Conservation (phyloP, 1,139 yeast genomes). For the Nematodospora anomalae region DNA sequence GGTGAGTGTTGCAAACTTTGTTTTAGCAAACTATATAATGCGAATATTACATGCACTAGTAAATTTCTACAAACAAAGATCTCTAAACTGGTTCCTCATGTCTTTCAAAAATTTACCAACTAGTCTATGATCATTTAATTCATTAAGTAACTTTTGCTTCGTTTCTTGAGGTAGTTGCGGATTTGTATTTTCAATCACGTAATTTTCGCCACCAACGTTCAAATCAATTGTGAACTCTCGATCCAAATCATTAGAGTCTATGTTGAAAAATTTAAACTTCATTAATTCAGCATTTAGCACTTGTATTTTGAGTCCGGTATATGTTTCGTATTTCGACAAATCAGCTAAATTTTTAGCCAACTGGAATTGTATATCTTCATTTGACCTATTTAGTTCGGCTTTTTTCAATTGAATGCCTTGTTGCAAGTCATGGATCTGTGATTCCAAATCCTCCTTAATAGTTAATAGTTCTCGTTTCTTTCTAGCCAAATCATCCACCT, state of each 20-base stretch:
- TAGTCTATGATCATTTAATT: constrained; percentile 38
- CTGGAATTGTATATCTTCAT: constrained; percentile 7
- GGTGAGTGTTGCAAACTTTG: too few species aligned
- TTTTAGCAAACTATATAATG: too few species aligned
- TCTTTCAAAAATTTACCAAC: constrained; percentile 40
- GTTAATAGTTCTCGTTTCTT: constrained; percentile 24
- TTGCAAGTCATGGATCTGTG: constrained; percentile 28
- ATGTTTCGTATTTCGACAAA: constrained; percentile 42
- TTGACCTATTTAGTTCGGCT: constrained; percentile 6
- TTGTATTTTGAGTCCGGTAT: constrained; percentile 47
- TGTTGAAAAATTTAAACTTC: constrained; percentile 40
- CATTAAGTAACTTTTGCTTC: constrained; percentile 21
- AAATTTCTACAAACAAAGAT: too few species aligned
- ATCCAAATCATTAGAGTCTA: constrained; percentile 41
- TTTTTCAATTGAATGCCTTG: constrained; percentile 17
- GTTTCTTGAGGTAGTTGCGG: constrained; percentile 33
- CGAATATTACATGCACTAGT: too few species aligned
- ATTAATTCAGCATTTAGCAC: constrained; percentile 39
- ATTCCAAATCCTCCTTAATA: constrained; percentile 25
- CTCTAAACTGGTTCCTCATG: constrained; percentile 24
- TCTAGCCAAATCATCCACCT: constrained; percentile 27
- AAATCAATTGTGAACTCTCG: constrained; percentile 39
- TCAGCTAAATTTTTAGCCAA: constrained; percentile 34
- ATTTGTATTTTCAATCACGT: constrained; percentile 28
- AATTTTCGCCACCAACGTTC: constrained; percentile 35